A percentile compares a stretch with the other conserved stretches of the same genome.
phyloP scores from a whole-genome alignment of 768 basidiomycete species.

The Lyophyllum decastes region DNA sequence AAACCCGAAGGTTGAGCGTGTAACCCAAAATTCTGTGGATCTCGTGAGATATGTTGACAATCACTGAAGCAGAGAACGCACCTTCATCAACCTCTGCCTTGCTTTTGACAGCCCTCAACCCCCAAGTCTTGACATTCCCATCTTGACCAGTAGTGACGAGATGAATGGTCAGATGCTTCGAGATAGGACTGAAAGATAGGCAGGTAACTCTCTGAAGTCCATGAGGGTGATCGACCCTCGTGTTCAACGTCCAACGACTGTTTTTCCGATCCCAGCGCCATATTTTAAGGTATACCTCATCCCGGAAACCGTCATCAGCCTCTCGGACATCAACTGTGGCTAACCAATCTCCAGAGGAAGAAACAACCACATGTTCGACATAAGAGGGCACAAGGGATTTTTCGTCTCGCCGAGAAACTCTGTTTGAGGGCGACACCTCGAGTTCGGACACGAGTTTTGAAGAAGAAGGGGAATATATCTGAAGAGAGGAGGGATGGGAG shows the following conservation, averaged over 20 bases:
- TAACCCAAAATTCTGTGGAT: constrained; percentile 72
- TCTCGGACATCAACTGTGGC: constrained; percentile 83
- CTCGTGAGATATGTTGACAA: not conserved
- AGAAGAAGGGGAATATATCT: constrained; percentile 78
- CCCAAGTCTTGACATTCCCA: constrained; percentile 81
- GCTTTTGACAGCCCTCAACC: constrained; percentile 47
- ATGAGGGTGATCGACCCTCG: constrained; percentile 88
- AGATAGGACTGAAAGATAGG: constrained; percentile 65
- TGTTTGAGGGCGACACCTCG: constrained; percentile 92
- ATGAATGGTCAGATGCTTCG: constrained; percentile 31
- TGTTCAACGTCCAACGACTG: constrained; percentile 75
- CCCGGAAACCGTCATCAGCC: constrained; percentile 62
- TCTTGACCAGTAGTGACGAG: constrained; percentile 80
- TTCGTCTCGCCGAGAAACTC: constrained; percentile 81
- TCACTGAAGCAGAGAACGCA: constrained; percentile 27
- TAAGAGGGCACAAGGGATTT: constrained; percentile 72
- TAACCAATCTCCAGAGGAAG: constrained; percentile 82
- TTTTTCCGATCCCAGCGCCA: constrained; percentile 82
- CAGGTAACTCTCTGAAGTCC: constrained; percentile 61
- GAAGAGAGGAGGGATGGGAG: constrained; percentile 94
- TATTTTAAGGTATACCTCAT: constrained; percentile 82
- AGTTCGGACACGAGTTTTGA: constrained; percentile 80
- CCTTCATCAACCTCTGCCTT: constrained; percentile 55
- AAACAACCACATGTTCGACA: constrained; percentile 71
- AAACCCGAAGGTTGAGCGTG: constrained; percentile 70